Base-by-base conservation (phyloP, 2,329 filamentous ascomycete genomes). In the Neonectria hederae region DNA sequence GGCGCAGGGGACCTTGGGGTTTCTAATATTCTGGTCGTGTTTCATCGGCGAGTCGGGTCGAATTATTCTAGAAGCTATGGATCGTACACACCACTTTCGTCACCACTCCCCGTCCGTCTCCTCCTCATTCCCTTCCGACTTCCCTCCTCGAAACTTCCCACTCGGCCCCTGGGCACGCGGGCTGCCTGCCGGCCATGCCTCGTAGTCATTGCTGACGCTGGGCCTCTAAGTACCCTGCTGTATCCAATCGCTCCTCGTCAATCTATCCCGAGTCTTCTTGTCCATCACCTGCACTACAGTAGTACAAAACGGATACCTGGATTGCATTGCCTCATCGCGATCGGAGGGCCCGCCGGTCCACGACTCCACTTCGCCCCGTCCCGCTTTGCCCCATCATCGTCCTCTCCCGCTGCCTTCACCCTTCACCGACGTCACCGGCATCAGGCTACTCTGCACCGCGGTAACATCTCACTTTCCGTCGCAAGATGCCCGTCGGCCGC, bases 31-130 rank as follows among this genome's bases (percentile, higher is more conserved):
- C 46, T 45, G 21, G 48, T 62, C 51, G 53, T 62, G 63, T 66
- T 66, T 63, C 62, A 63, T 62, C 59, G 45, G 55, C 53, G 45
- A 60, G 63, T 66, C 52, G 60, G 65, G 42, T 62, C 61, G 56
- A 65, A 67, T 59, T 63, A 45, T 71, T 73, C 69, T 68, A 68
- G 65, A 73, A 72, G 51, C 51, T 22, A 51, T 60, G 42, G 28
- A 57, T 26, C 64, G 30, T 30, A 30, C 60, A 59, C 61, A 59
- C 61, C 61, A 63, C 61, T 54, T 63, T 54, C 43, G 19, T 43
- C 46, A 62, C 54, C 58, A 54, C 22, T 24, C 48, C 46, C 48
- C 46, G 21, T 46, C 14, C 22, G n/a, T 43, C 35, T 22, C 45
- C 21, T 28, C 21, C 24, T 32, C 8, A 19, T 19, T 54, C 54